Evolutionary conservation across 2,329 filamentous ascomycete species (phyloP), one percentile per base, ranked within the genome.

Genomic region (Exophiala viscosa): DNA sequence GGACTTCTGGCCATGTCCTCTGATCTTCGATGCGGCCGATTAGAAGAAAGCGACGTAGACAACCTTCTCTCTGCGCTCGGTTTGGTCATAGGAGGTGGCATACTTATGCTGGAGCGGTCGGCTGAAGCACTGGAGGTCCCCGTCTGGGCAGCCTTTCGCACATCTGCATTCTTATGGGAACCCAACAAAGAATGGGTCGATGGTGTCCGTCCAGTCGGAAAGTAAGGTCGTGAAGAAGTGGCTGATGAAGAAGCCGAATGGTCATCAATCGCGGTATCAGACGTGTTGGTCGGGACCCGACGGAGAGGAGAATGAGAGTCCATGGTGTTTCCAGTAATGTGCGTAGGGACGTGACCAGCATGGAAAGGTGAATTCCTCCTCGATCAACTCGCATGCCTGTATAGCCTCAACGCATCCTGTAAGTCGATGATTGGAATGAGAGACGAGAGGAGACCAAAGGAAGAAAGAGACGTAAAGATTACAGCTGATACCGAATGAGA

Each of bases 81-180:
- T 41, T 66, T 65, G 57, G 68, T 66, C 18, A 71, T 65, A 28
- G 78, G 76, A 52, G 82, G 77, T 35, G 84, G 82, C 79, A 87
- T 85, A 59, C 81, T 85, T 55, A 85, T 75, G 67, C 76, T 85
- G 51, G 83, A 76, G 64, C 78, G 76, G 52, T 83, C 81, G 57
- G 79, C 76, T 66, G 80, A 76, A 57, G 75, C 74, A 50, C 78
- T 76, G 55, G 78, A 80, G 28, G 78, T 80, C 58, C 80, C 80
- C 32, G 83, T 76, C 63, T 86, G 82, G 51, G 77, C 78, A 67
- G 86, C 86, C 55, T 78, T 78, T 60, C 69, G 69, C 14, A 63
- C 60, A 43, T 64, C 60, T 6, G 66, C 50, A 28, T 65, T 63
- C 32, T 66, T 62, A 53, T 64, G 60, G 36, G 75, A 40, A 70